Percentiles rank a stretch among this genome's conserved stretches.
These are phyloP conservation scores for Hordeum marinum DNA, from an alignment of 176 grass and related monocot species.

Conservation along the genomic window DNA sequence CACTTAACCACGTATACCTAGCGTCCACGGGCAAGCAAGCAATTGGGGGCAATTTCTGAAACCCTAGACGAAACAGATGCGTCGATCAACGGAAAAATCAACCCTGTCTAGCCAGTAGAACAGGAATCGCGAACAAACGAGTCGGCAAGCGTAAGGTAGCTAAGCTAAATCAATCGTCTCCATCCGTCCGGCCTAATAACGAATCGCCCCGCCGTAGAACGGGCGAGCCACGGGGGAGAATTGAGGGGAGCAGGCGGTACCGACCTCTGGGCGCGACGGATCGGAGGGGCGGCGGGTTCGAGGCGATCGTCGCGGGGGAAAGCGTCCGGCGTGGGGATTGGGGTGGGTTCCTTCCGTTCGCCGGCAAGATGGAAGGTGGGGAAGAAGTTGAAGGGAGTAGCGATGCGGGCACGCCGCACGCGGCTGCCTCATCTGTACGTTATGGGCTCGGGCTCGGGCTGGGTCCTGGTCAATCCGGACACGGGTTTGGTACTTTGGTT, in stretches of 20 bases:
- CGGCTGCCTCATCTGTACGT: constrained; percentile 1
- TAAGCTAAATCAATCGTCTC: neutral
- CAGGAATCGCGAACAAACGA: neutral
- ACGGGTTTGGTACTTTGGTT: neutral
- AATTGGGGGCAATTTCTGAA: neutral
- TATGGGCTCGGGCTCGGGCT: neutral
- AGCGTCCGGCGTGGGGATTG: constrained; percentile 12
- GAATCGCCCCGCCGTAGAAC: neutral
- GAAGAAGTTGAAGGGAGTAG: neutral
- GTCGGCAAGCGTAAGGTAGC: neutral
- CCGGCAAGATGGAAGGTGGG: neutral
- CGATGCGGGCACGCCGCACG: neutral
- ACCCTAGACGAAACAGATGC: neutral
- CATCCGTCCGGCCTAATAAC: neutral
- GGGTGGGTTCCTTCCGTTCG: constrained; percentile 23
- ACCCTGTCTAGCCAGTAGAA: neutral
- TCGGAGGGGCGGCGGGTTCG: neutral
- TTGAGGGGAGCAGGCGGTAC: neutral
- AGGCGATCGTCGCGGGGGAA: neutral
- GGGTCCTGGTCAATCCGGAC: neutral
- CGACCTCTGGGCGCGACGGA: neutral
- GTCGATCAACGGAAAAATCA: neutral
- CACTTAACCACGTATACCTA: neutral
- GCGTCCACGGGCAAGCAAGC: neutral
- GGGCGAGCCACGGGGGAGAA: neutral